Evolutionary conservation across 1,139 yeast species (phyloP).

Genomic region (Meyerozyma guilliermondii): DNA sequence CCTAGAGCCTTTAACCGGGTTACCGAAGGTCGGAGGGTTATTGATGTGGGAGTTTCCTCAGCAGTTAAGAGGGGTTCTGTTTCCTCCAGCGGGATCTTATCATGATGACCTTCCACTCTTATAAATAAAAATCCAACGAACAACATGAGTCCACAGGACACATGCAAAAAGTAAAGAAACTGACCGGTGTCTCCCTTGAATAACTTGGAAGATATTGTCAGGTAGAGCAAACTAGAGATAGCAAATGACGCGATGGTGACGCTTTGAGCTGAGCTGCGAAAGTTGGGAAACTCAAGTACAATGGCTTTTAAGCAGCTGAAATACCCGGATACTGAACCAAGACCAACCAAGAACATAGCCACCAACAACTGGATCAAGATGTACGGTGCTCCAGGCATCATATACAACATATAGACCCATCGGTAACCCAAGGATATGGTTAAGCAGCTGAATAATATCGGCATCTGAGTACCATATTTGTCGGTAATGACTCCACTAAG

Average conservation of each 20-base stretch:
- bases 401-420: conserved; percentile 19
- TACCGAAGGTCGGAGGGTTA: neutral
- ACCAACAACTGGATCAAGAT: conserved; percentile 13
- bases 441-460: conserved; percentile 24
- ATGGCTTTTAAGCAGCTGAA: conserved; percentile 33
- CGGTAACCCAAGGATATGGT: conserved; percentile 22
- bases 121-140: conserved; percentile 26
- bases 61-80: neutral
- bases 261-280: conserved; percentile 31
- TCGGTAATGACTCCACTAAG: conserved; percentile 30
- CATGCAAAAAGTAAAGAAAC: conserved; percentile 21
- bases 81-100: conserved; percentile 2
- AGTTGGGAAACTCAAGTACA: conserved; percentile 26
- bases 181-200: conserved; percentile 19
- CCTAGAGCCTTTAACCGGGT: neutral
- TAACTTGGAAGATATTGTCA: conserved; percentile 17
- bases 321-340: conserved; percentile 31
- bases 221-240: conserved; percentile 27
- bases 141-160: conserved; percentile 21
- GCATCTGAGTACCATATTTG: conserved; percentile 29
- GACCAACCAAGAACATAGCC: conserved; percentile 29
- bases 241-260: conserved; percentile 36
- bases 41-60: neutral
- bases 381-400: conserved; percentile 13
- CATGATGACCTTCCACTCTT: conserved; percentile 26